phyloP scores from a whole-genome alignment of 2,329 filamentous ascomycete genomes.

The Diaporthe nobilis region DNA sequence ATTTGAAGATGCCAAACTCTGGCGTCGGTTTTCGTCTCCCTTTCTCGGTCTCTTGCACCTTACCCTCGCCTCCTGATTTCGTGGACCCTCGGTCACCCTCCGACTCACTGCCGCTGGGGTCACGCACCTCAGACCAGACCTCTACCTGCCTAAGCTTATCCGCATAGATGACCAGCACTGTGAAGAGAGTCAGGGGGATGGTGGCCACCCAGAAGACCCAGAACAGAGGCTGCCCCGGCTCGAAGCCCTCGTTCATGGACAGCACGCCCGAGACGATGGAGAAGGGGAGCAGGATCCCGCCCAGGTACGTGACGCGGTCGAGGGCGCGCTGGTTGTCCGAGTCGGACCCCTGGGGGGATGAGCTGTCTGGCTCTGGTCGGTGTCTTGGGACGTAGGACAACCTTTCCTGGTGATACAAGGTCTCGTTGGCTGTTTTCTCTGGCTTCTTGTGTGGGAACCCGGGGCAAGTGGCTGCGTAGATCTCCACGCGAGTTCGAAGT shows the following conservation, averaged over 20 bases:
- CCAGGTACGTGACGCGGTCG: conserved; percentile 64
- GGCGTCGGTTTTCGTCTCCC: not conserved
- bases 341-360: conserved; percentile 41
- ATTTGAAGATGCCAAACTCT: not conserved
- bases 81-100: not conserved
- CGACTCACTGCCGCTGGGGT: conserved; percentile 25
- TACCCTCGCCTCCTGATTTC: not conserved
- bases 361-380: conserved; percentile 2
- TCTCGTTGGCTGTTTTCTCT: not conserved
- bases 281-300: conserved; percentile 63
- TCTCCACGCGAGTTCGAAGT: conserved; percentile 46
- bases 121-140: conserved; percentile 61
- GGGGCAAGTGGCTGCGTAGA: conserved; percentile 43
- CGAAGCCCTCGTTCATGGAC: conserved; percentile 61
- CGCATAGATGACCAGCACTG: conserved; percentile 62
- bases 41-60: conserved; percentile 1
- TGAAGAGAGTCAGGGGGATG: conserved; percentile 54
- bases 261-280: conserved; percentile 63
- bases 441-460: conserved; percentile 33
- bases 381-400: conserved; percentile 32
- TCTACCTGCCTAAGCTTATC: conserved; percentile 61
- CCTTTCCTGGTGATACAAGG: not conserved
- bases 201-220: conserved; percentile 65
- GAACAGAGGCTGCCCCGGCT: conserved; percentile 57
- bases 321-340: conserved; percentile 56